Conservation (phyloP, 805 yeast species). For the Clavispora fructus region DNA sequence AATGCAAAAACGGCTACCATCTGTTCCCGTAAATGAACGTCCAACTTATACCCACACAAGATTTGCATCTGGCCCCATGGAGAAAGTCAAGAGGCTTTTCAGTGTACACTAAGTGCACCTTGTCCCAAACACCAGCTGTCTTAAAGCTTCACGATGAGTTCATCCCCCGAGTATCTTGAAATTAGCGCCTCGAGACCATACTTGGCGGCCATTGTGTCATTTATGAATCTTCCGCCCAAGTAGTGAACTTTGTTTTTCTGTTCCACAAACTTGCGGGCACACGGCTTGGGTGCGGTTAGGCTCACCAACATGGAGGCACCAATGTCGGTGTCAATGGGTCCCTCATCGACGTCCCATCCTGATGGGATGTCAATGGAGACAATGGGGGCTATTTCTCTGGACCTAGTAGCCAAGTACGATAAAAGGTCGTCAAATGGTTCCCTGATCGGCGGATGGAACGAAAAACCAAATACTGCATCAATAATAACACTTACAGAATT, state of each 20-base stretch:
- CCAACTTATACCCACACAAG: neutral
- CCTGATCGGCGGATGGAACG: conserved; percentile 84
- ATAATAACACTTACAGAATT: conserved; percentile 38
- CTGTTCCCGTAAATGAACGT: neutral
- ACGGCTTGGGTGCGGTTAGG: conserved; percentile 92
- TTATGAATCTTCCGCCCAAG: conserved; percentile 87
- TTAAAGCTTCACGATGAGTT: conserved; percentile 31
- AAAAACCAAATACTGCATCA: conserved; percentile 90
- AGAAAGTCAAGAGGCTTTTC: neutral
- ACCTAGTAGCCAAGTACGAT: conserved; percentile 17
- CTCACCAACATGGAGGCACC: conserved; percentile 70
- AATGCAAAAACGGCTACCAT: neutral
- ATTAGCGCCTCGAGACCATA: conserved; percentile 58
- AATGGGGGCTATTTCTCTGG: conserved; percentile 53
- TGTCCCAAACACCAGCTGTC: neutral
- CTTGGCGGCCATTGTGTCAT: conserved; percentile 57
- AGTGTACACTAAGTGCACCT: neutral
- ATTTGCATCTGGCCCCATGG: neutral
- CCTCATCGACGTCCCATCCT: conserved; percentile 94
- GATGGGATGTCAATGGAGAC: conserved; percentile 89
- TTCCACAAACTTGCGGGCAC: conserved; percentile 46
- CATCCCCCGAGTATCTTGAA: conserved; percentile 25
- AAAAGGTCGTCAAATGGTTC: conserved; percentile 59
- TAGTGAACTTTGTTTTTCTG: conserved; percentile 49
- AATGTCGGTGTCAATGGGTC: conserved; percentile 42